A percentile compares a stretch with the other conserved stretches of the same genome.
phyloP scores from a whole-genome alignment of 768 basidiomycete genomes.

The Mycena amicta region DNA sequence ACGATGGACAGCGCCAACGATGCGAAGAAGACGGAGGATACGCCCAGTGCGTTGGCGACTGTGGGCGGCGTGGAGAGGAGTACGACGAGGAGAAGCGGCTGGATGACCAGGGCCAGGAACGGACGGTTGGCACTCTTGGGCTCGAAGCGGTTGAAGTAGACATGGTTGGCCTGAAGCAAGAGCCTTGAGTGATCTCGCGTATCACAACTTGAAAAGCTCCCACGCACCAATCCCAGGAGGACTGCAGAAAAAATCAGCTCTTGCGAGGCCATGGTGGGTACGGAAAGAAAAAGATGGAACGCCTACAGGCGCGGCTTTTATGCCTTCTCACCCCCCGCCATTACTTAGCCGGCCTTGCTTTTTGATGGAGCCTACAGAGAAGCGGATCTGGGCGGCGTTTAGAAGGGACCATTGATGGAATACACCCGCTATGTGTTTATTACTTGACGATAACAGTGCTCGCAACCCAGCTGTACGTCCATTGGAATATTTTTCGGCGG shows the following conservation, averaged over 20 bases:
- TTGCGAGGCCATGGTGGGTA: neutral
- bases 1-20: conserved; percentile 27
- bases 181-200: neutral
- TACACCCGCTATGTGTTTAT: no score
- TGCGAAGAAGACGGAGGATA: conserved; percentile 19
- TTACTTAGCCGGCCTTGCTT: no score
- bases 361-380: no score
- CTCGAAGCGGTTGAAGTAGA: conserved; percentile 27
- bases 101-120: conserved; percentile 17
- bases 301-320: no score
- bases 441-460: no score
- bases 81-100: conserved; percentile 11
- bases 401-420: no score
- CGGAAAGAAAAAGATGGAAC: no score
- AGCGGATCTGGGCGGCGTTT: no score
- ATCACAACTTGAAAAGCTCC: neutral
- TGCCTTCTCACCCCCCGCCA: no score
- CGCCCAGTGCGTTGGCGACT: neutral
- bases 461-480: no score
- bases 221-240: conserved; percentile 11
- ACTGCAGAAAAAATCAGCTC: neutral
- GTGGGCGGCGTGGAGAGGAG: neutral
- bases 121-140: conserved; percentile 21
- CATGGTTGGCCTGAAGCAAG: conserved; percentile 27
- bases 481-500: no score